phyloP scores from a whole-genome alignment of 345 rosid species.

The Eucalyptus camaldulensis region DNA sequence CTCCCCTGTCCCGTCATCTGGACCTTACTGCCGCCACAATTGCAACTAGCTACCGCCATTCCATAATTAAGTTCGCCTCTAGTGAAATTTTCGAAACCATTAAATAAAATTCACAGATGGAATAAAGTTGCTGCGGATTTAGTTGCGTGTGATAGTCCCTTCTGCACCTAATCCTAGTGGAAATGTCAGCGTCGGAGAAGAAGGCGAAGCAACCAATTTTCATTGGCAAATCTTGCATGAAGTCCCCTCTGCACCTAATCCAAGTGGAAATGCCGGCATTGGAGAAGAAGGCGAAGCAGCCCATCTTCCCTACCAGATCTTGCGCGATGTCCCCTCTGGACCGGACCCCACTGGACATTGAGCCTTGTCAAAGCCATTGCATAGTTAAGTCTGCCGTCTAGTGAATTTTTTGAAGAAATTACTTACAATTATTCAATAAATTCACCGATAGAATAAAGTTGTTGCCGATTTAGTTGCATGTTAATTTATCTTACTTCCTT shows the following conservation, averaged over 20 bases:
- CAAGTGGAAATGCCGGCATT: neutral
- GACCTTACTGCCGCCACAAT: neutral
- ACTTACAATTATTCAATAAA: neutral
- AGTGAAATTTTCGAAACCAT: neutral
- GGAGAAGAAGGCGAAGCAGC: neutral
- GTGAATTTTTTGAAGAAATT: neutral
- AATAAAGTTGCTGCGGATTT: neutral
- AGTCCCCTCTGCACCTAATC: neutral
- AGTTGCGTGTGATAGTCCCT: neutral
- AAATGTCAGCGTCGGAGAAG: neutral
- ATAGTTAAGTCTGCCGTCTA: neutral
- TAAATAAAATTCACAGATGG: neutral
- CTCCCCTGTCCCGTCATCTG: neutral
- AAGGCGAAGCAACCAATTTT: neutral
- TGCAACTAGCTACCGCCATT: neutral
- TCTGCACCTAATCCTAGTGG: no score
- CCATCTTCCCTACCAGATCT: neutral
- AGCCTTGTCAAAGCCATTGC: neutral
- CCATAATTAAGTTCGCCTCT: neutral
- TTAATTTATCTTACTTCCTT: neutral
- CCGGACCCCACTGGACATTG: neutral
- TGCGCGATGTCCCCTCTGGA: neutral
- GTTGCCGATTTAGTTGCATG: neutral
- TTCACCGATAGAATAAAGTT: neutral
- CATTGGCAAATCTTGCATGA: neutral